A percentile compares a stretch with the other conserved stretches of the same genome.
Conservation (phyloP, 352 stramenopile genomes). For the Pythium biforme region DNA sequence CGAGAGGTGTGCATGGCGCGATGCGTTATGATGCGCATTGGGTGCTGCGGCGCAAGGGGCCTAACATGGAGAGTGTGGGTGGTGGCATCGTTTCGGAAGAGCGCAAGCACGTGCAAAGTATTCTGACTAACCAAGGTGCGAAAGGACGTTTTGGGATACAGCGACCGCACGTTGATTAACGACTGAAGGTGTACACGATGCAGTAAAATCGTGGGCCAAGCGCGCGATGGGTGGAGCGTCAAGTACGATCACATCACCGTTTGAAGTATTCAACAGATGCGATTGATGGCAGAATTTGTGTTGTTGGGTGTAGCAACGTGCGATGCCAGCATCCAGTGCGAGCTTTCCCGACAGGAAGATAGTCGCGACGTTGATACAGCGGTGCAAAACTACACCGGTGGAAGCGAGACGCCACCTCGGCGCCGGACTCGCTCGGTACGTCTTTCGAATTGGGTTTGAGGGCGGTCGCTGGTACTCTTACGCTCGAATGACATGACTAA, state of each 20-base stretch:
- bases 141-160: not conserved
- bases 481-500: not conserved
- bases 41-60: not conserved
- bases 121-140: conserved; percentile 19
- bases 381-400: not conserved
- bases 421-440: not conserved
- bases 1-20: conserved; percentile 28
- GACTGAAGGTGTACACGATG: not conserved
- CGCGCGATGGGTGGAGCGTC: not conserved
- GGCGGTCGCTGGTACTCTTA: too few species aligned
- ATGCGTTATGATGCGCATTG: not conserved
- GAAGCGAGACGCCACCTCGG: not conserved
- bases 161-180: not conserved
- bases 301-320: not conserved
- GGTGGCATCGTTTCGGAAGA: not conserved
- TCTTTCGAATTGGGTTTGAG: too few species aligned
- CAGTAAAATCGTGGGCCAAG: conserved; percentile 9
- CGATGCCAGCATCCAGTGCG: conserved; percentile 16
- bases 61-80: too few species aligned
- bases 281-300: not conserved
- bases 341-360: not conserved
- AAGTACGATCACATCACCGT: not conserved
- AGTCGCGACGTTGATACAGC: not conserved
- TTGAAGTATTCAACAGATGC: too few species aligned
- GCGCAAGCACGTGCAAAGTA: conserved; percentile 9